phyloP scores from a whole-genome alignment of 2,329 filamentous ascomycete genomes.

The Raffaelea albimanens region DNA sequence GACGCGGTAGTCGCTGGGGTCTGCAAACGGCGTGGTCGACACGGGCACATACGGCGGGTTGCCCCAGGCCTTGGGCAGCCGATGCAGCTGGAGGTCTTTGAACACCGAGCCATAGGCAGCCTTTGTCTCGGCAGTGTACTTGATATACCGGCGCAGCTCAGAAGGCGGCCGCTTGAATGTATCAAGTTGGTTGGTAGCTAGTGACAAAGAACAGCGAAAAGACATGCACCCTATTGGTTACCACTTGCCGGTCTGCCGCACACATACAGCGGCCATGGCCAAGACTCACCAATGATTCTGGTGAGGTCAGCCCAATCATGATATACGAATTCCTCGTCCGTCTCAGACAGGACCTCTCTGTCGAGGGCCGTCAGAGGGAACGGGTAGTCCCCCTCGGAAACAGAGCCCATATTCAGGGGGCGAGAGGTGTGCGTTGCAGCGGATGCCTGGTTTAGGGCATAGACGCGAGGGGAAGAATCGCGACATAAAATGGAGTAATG shows the following conservation, averaged over 20 bases:
- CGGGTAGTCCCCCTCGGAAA: constrained; percentile 30
- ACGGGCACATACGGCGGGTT: constrained; percentile 43
- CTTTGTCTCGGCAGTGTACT: constrained; percentile 63
- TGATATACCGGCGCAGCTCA: constrained; percentile 69
- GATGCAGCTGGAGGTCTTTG: constrained; percentile 64
- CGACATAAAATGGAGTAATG: too few relatives aligned
- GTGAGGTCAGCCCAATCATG: constrained; percentile 68
- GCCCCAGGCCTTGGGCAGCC: constrained; percentile 60
- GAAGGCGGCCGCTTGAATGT: constrained; percentile 72
- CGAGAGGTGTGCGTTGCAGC: too few relatives aligned
- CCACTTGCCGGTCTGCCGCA: too few relatives aligned
- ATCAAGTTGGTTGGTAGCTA: constrained; percentile 49
- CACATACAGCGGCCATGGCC: too few relatives aligned
- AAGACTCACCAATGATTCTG: constrained; percentile 49
- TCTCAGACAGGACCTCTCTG: constrained; percentile 47
- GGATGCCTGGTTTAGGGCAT: too few relatives aligned
- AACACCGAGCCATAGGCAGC: constrained; percentile 70
- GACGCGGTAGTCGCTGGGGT: constrained; percentile 55
- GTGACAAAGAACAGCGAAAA: background rate
- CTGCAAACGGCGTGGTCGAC: constrained; percentile 41
- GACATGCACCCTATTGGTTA: background rate
- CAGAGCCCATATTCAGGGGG: constrained; percentile 32
- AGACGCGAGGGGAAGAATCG: too few relatives aligned
- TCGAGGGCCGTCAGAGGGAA: constrained; percentile 53
- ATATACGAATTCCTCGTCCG: constrained; percentile 60